Base-by-base conservation (phyloP, 495 filamentous ascomycete species). In the Neurospora sp. region DNA sequence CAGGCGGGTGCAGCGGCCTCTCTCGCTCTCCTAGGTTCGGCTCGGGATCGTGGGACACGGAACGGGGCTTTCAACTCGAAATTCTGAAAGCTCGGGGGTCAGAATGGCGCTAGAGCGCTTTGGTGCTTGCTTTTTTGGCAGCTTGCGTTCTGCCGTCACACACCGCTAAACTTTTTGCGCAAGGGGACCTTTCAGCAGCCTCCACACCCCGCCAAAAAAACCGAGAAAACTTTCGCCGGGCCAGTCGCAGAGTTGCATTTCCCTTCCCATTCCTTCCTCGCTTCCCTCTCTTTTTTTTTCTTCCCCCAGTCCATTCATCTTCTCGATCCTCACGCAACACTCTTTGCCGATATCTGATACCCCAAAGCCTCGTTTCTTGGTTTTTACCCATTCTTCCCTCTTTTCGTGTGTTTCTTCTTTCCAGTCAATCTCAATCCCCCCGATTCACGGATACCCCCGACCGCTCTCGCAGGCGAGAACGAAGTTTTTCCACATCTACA, bases 161-260 rank as follows among this genome's bases (percentile, higher is more conserved):
- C 72, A 80, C 78, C 78, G 78, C 77, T 72, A 75, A 77, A 53
- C 61, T 74, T 74, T 74, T 47, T 59, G 61, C 37, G 20, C 39
- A 45, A 31, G 31, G 69, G 42, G 39, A 70, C 20, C 42, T 53
- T 70, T 70, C 22, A 44, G 53, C 22, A 27, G 53, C 53, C 53
- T 61, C 22, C 53, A 61, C 53, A 61, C 53, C 53, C 53, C 53
- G 53, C 53, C 39, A 53, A 70, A 53, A 70, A 53, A 61, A 18
- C 22, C 3, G 38, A 73, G 18, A 71, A 45, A 70, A 68, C 71
- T 69, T 71, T 72, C 69, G 38, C 42, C 7, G 53, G 53, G 53
- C 53, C 53, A 61, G 53, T 61, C 53, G 53, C 53, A 3, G 27
- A 61, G 12, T 61, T 61, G 8, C 68, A 69, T 40, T 69, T 41